Percentiles rank a stretch among this genome's conserved stretches.
Conservation (phyloP, 106 monocot genomes). For the Dendrobium catenatum region DNA sequence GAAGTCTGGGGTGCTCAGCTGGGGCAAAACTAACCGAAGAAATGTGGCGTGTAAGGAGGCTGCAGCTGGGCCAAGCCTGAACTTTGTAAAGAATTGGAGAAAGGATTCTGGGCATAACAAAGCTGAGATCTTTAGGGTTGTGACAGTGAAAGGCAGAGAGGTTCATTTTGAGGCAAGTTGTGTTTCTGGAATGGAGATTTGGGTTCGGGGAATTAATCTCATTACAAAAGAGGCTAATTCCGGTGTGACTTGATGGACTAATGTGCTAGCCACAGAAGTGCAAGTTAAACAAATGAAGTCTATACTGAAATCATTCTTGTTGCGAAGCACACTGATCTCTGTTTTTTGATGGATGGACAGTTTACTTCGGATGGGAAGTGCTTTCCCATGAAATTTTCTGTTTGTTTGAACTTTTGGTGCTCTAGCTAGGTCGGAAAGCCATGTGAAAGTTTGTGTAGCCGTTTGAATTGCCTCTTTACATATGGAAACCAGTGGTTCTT, state of each 20-base stretch:
- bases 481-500: too few relatives aligned
- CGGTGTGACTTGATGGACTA: conserved; percentile 19
- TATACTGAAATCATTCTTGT: background rate
- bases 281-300: too few relatives aligned
- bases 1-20: conserved; percentile 41
- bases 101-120: conserved; percentile 9
- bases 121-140: conserved; percentile 25
- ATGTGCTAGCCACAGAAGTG: too few relatives aligned
- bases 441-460: too few relatives aligned
- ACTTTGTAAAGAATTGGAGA: conserved; percentile 37
- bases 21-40: conserved; percentile 48
- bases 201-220: conserved; percentile 64
- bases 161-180: conserved; percentile 47
- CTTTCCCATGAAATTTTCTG: background rate
- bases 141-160: conserved; percentile 34
- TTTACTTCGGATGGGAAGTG: background rate
- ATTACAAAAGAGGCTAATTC: conserved; percentile 27
- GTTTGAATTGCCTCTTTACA: too few relatives aligned
- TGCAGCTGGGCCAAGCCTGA: conserved; percentile 27
- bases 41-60: conserved; percentile 58
- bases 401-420: background rate
- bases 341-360: background rate
- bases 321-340: background rate
- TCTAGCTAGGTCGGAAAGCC: too few relatives aligned
- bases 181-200: conserved; percentile 31